Evolutionary conservation across 495 filamentous ascomycete species (phyloP), one percentile per base, ranked within the genome.

Genomic region (Penicillium desertorum): DNA sequence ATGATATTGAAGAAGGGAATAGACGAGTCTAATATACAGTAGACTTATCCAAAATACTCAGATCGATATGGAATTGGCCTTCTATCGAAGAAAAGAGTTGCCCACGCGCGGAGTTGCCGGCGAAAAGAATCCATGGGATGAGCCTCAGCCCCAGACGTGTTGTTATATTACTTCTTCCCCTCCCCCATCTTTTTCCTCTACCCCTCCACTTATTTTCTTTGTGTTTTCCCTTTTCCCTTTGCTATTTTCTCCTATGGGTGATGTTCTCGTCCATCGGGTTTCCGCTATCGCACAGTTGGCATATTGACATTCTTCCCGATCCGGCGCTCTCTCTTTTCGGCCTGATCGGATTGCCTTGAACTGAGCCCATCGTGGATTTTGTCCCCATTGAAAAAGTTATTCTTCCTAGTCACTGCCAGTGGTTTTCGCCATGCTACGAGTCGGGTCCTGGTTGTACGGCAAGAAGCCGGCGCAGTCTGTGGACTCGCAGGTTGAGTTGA

Each of bases 381-480:
- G 17, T 45, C 20, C 20, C 48, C 32, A 41, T n/a, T 51, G 42
- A 43, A 45, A 12, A n/a, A n/a, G 61, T 30, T 2, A 16, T 19
- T 55, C 36, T 53, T 51, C 44, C 17, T 43, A 36, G 32, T 53
- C 17, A n/a, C 58, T 19, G 43, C 29, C 44, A 41, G 25, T 3
- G 22, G 10, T 45, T 14, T 20, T 42, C 63, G 65, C 34, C 32
- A 80, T 80, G 77, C 58, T 78, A 47, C 66, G 71, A 41, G 67
- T 82, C 51, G 78, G 79, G 55, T 81, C 81, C 51, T 85, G 82
- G 83, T 67, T 88, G 16, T 79, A 79, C 56, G 76, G 77, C 63
- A 78, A 79, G 57, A 83, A 78, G 74, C 74, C 72, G 23, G 72
- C 80, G 3, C 80, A 81, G 69, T 86, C 81, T 23, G 60, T 88